Percentiles rank a stretch among this genome's conserved stretches.
Evolutionary conservation across 2,329 filamentous ascomycete species (phyloP).

Genomic region (Calonectria pseudoreteaudii): DNA sequence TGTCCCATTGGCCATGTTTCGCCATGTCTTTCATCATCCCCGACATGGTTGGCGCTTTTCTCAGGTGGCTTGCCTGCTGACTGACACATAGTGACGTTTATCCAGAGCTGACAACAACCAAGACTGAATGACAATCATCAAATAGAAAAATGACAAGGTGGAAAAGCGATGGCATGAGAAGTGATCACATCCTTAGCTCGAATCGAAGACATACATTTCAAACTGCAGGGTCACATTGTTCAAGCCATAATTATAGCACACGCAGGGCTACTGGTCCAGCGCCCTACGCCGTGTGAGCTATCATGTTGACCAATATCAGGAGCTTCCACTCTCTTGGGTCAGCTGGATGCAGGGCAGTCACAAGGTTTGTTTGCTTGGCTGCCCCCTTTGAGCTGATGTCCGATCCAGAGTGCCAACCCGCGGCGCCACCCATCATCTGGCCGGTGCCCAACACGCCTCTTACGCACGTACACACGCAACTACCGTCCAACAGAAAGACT

Average conservation of each 20-base stretch:
- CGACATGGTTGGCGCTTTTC: not conserved
- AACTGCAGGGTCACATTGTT: not conserved
- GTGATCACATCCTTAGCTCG: not conserved
- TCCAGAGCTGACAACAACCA: conserved; percentile 31
- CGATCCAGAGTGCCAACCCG: conserved; percentile 10
- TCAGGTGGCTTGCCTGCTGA: conserved; percentile 15
- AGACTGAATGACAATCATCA: not conserved
- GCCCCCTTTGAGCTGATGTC: not conserved
- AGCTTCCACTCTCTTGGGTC: not conserved
- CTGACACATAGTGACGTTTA: conserved; percentile 37
- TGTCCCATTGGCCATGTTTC: conserved; percentile 5
- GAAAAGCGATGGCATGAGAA: not conserved
- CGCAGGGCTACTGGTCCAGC: not conserved
- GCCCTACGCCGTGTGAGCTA: not conserved
- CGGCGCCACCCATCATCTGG: conserved; percentile 21
- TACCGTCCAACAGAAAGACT: not conserved
- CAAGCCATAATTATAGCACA: not conserved
- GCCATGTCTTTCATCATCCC: not conserved
- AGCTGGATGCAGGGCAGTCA: not conserved
- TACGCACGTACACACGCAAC: not conserved
- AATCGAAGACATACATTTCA: conserved; percentile 2
- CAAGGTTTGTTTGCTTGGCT: not conserved
- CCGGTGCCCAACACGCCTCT: not conserved
- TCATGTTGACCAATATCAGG: not conserved
- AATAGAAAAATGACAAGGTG: not conserved